Evolutionary conservation across 495 filamentous ascomycete species (phyloP).

Genomic region (Cenococcum geophilum): DNA sequence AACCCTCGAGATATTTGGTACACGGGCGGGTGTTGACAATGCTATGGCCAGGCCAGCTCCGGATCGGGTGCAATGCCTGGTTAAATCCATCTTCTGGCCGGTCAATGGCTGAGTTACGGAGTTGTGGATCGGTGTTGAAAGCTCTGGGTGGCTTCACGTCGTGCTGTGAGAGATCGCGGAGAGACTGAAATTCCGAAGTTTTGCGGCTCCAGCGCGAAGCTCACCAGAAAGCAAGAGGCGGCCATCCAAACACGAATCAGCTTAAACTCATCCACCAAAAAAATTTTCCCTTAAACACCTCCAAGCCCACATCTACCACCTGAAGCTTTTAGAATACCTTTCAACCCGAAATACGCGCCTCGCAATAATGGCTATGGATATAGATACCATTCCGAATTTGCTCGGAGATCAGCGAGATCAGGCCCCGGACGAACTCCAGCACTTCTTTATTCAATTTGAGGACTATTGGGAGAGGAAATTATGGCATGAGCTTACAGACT

Average conservation of each 20-base stretch:
- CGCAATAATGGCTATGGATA: conserved; percentile 65
- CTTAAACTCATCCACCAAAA: neutral
- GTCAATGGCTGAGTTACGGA: conserved; percentile 23
- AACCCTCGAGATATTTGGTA: conserved; percentile 11
- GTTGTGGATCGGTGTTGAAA: conserved; percentile 7
- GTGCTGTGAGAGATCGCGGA: neutral
- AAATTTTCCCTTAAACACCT: neutral
- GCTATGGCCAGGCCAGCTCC: conserved; percentile 22
- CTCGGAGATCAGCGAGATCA: conserved; percentile 77
- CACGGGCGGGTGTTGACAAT: conserved; percentile 6
- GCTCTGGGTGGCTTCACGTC: conserved; percentile 6
- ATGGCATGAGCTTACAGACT: conserved; percentile 97
- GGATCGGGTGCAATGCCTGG: conserved; percentile 28
- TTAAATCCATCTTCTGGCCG: conserved; percentile 24
- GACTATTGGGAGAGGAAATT: conserved; percentile 97
- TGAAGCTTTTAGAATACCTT: conserved; percentile 12
- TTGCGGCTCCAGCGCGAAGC: too few species aligned
- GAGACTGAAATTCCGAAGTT: too few species aligned
- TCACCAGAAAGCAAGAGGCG: too few species aligned
- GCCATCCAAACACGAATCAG: neutral
- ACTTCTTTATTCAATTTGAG: conserved; percentile 86
- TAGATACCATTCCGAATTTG: conserved; percentile 85
- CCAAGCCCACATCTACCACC: neutral
- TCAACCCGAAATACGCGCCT: conserved; percentile 8
- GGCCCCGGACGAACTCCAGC: conserved; percentile 80